phyloP scores from a whole-genome alignment of 2,329 filamentous ascomycete species.

The Arachnopeziza araneosa region DNA sequence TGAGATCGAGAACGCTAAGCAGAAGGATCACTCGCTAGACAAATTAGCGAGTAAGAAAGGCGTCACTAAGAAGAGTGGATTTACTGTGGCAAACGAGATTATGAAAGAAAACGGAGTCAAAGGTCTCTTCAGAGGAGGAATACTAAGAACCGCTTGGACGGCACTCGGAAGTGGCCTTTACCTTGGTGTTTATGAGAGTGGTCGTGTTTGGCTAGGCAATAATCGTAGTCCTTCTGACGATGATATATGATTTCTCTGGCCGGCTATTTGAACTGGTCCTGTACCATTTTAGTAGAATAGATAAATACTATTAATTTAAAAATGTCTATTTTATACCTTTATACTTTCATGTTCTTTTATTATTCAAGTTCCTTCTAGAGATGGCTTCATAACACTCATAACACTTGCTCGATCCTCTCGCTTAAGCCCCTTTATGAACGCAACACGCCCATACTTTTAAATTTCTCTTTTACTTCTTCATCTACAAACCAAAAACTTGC shows the following conservation, averaged over 20 bases:
- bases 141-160: constrained; percentile 73
- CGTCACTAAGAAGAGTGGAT: constrained; percentile 38
- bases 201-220: constrained; percentile 54
- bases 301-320: no score
- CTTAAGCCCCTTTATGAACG: neutral
- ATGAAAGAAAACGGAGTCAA: constrained; percentile 60
- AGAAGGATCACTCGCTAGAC: constrained; percentile 23
- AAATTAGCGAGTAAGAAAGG: constrained; percentile 27
- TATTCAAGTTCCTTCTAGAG: neutral
- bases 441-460: neutral
- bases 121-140: constrained; percentile 73
- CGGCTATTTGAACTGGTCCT: neutral
- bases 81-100: constrained; percentile 60
- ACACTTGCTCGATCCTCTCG: neutral
- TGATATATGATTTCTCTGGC: neutral
- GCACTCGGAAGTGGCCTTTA: constrained; percentile 79
- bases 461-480: no score
- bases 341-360: neutral
- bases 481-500: no score
- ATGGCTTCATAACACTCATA: neutral
- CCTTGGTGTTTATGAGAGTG: constrained; percentile 78
- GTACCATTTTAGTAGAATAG: neutral
- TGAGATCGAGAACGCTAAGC: constrained; percentile 20
- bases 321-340: neutral
- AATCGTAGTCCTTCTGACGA: neutral